Evolutionary conservation across 2,329 filamentous ascomycete species (phyloP), one percentile per base, ranked within the genome.

Genomic region (Neopestalotiopsis sp.): DNA sequence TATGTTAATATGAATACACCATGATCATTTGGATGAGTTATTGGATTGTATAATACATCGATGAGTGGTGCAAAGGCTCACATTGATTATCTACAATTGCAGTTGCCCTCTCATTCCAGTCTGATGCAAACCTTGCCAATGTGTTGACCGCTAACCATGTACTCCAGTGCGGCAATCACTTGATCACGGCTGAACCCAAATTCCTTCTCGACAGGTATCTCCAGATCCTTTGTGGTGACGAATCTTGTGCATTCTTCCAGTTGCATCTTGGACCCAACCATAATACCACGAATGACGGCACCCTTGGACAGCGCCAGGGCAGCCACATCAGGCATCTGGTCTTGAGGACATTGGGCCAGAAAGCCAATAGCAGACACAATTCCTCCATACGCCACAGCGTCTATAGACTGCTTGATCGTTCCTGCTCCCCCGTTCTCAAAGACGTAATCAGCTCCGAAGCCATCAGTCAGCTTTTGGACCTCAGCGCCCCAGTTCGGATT

Each of bases 291-390:
- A n/a, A 63, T 12, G 20, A 42, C n/a, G n/a, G 38, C 61, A 20
- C 38, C 38, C 32, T 42, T 63, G 12, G 61, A 40, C 20, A 42
- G 13, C 14, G 30, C 30, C 28, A 63, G 30, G 6, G 20, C 34
- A 42, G 32, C 38, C 14, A 63, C 61, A 42, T 63, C 38, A 13
- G 38, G 32, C 61, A 38, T 63, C 14, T 63, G 30, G 30, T 63
- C 61, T 14, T 63, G 32, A 10, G 32, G 34, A 13, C n/a, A 28
- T n/a, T 28, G 14, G n/a, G 61, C 14, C 57, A 74, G 30, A 57
- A 82, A 84, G 0, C 86, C 86, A 59, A 87, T 81, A 12, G 83
- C 74, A 61, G 80, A 77, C 56, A 88, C 81, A 32, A 83, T 71
- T 0, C 86, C 87, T 1, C 84, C 85, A 40, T 76, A 79, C 0